phyloP scores from a whole-genome alignment of 805 yeast genomes.

The Kurtzmaniella cleridarum region DNA sequence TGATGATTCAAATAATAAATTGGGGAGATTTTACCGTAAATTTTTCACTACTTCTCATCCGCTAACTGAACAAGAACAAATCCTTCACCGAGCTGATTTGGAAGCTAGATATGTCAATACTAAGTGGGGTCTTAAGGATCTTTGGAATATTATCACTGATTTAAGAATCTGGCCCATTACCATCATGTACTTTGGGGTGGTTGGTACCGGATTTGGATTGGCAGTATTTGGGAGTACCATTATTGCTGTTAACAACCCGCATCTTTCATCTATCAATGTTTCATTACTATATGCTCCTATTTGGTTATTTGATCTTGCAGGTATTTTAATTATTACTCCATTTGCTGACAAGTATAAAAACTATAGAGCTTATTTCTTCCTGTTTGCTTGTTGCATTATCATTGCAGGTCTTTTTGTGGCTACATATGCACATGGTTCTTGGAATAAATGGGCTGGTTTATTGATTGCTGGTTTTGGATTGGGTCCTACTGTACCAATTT shows the following conservation, averaged over 20 bases:
- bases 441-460: constrained; percentile 79
- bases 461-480: constrained; percentile 80
- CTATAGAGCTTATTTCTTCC: constrained; percentile 58
- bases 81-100: constrained; percentile 58
- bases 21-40: constrained; percentile 15
- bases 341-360: constrained; percentile 65
- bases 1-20: constrained; percentile 9
- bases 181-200: constrained; percentile 89
- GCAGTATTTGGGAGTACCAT: constrained; percentile 83
- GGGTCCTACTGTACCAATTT: constrained; percentile 87
- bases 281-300: constrained; percentile 82
- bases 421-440: constrained; percentile 65
- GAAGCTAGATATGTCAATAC: constrained; percentile 40
- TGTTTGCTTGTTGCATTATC: constrained; percentile 57
- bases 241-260: constrained; percentile 59
- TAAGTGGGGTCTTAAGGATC: constrained; percentile 58
- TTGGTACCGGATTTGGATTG: constrained; percentile 84
- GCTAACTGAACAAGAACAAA: constrained; percentile 47
- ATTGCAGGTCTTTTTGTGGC: constrained; percentile 71
- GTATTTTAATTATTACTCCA: constrained; percentile 71
- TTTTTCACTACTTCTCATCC: constrained; percentile 39
- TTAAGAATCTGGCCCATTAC: constrained; percentile 72
- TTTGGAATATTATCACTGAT: constrained; percentile 52
- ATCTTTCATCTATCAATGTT: constrained; percentile 58
- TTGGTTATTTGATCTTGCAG: constrained; percentile 80